Conservation (phyloP, 257 asterid species). For the Rauvolfia tetraphylla region DNA sequence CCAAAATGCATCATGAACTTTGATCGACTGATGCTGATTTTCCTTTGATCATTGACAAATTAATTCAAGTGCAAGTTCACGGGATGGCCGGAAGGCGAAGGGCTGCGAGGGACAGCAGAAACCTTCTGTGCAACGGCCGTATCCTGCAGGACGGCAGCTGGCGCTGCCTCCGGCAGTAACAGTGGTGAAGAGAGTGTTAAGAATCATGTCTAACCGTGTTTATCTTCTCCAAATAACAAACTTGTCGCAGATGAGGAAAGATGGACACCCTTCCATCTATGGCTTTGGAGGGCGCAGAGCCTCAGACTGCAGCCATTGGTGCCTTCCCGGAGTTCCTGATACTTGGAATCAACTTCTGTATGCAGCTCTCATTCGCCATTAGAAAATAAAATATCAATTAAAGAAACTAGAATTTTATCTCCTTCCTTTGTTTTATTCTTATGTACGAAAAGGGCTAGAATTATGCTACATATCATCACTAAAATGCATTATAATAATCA, state of each 20-base stretch:
- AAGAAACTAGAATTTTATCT: no score
- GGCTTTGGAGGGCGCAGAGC: slow-evolving; percentile 15
- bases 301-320: slow-evolving; percentile 43
- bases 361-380: slow-evolving; percentile 1
- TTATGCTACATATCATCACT: no score
- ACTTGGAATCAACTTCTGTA: slow-evolving; percentile 39
- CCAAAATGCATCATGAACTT: background rate
- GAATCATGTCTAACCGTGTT: slow-evolving; percentile 17
- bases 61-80: slow-evolving; percentile 27
- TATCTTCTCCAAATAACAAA: slow-evolving; percentile 27
- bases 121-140: slow-evolving; percentile 20
- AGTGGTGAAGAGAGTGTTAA: slow-evolving; percentile 20
- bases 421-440: background rate
- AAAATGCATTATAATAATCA: no score
- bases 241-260: slow-evolving; percentile 31
- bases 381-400: no score
- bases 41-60: background rate
- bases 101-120: slow-evolving; percentile 25
- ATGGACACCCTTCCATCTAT: slow-evolving; percentile 37
- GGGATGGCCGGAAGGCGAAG: slow-evolving; percentile 23
- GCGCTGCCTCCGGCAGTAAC: slow-evolving; percentile 23
- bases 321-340: slow-evolving; percentile 44
- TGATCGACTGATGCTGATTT: background rate
- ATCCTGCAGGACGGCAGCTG: slow-evolving; percentile 9
- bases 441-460: no score